Percentiles rank a stretch among this genome's conserved stretches.
These are phyloP conservation scores for Flaveria ramosissima DNA, from an alignment of 129 eudicot species.

Conservation along the genomic window DNA sequence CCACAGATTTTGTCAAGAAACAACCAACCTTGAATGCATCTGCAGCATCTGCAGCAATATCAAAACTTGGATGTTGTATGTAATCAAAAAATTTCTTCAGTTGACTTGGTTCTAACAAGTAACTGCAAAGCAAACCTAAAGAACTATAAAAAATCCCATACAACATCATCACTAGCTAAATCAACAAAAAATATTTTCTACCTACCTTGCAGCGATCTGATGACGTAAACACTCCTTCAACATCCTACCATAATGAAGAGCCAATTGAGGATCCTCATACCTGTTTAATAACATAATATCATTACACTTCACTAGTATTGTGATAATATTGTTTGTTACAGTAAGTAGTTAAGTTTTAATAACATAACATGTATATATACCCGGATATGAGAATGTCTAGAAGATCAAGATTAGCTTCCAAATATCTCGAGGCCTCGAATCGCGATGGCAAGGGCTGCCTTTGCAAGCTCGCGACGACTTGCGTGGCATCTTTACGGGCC, in stretches of 20 bases:
- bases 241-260: conserved; percentile 77
- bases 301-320: not conserved
- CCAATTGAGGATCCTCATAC: conserved; percentile 59
- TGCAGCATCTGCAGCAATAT: conserved; percentile 80
- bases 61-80: conserved; percentile 78
- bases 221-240: conserved; percentile 83
- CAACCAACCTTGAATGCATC: conserved; percentile 67
- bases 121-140: conserved; percentile 38
- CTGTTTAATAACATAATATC: conserved; percentile 29
- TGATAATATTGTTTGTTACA: not conserved
- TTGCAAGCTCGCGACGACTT: conserved; percentile 76
- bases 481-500: conserved; percentile 84
- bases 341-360: not conserved
- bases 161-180: not conserved
- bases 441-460: conserved; percentile 72
- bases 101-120: conserved; percentile 56
- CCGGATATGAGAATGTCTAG: conserved; percentile 61
- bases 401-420: conserved; percentile 70
- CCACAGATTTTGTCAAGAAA: not conserved
- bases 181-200: not conserved
- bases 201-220: conserved; percentile 74
- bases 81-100: conserved; percentile 66
- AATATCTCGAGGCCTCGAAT: conserved; percentile 59
- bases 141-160: not conserved
- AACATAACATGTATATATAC: conserved; percentile 39